phyloP scores from a whole-genome alignment of 176 grass and related monocot species.

The Oryza coarctata region DNA sequence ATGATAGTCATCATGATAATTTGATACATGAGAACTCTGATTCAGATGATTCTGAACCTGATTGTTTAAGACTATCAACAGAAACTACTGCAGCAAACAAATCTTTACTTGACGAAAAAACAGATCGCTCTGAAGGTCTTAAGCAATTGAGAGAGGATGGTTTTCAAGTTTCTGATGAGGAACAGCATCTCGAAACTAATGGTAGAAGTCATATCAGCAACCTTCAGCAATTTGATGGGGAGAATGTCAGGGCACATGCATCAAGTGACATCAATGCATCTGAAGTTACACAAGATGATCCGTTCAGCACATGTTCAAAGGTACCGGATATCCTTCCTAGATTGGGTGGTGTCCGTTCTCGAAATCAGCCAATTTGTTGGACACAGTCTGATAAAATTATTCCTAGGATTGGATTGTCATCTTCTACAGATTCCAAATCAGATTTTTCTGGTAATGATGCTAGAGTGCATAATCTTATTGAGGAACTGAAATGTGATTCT shows the following conservation, averaged over 20 bases:
- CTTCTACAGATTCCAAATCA: conserved; percentile 35
- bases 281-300: conserved; percentile 43
- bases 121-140: conserved; percentile 16
- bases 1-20: conserved; percentile 7
- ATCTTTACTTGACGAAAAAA: conserved; percentile 11
- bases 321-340: conserved; percentile 21
- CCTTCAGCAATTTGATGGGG: conserved; percentile 16
- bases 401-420: conserved; percentile 42
- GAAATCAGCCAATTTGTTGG: conserved; percentile 39
- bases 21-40: conserved; percentile 19
- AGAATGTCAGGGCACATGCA: conserved; percentile 27
- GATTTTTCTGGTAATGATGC: conserved; percentile 51
- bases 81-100: conserved; percentile 44
- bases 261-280: conserved; percentile 43
- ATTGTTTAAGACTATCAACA: conserved; percentile 35
- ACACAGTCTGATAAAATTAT: conserved; percentile 44
- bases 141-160: conserved; percentile 25
- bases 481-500: conserved; percentile 67
- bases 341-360: conserved; percentile 39
- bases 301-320: conserved; percentile 31
- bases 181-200: conserved; percentile 18
- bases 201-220: conserved; percentile 29
- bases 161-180: conserved; percentile 24
- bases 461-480: conserved; percentile 49
- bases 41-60: conserved; percentile 41